phyloP scores from a whole-genome alignment of 73 alveolate genomes.

The Loxodes magnus region DNA sequence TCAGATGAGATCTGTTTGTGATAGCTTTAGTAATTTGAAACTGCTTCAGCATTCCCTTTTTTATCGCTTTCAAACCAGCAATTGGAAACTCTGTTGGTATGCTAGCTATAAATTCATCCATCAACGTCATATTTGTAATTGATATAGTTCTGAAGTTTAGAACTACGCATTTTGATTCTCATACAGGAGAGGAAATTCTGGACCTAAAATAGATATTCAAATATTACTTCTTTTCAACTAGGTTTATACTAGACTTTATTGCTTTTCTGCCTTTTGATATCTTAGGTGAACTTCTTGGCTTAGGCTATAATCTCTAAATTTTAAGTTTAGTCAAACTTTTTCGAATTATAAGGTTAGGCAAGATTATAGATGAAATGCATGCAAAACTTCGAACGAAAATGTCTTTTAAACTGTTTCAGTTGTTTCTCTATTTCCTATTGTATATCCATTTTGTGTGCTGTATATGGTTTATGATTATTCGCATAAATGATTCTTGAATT shows the following conservation, averaged over 20 bases:
- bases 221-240: conserved; percentile 19
- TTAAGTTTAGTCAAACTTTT: conserved; percentile 36
- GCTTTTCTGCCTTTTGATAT: conserved; percentile 44
- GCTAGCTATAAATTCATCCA: background rate
- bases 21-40: conserved; percentile 38
- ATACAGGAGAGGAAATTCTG: conserved; percentile 38
- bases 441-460: conserved; percentile 45
- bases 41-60: conserved; percentile 39
- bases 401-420: conserved; percentile 21
- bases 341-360: conserved; percentile 27
- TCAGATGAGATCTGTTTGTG: conserved; percentile 46
- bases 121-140: background rate
- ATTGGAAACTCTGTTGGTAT: background rate
- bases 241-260: conserved; percentile 34
- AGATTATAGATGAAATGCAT: conserved; percentile 23
- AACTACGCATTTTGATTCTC: conserved; percentile 31
- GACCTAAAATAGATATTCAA: conserved; percentile 14
- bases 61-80: conserved; percentile 38
- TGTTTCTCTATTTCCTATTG: conserved; percentile 24
- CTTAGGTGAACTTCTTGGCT: conserved; percentile 2
- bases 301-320: background rate
- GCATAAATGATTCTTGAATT: conserved; percentile 28
- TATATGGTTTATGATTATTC: conserved; percentile 28
- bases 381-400: conserved; percentile 21
- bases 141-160: conserved; percentile 28